phyloP scores from a whole-genome alignment of 352 stramenopile genomes.

The Phytophthora quininea region DNA sequence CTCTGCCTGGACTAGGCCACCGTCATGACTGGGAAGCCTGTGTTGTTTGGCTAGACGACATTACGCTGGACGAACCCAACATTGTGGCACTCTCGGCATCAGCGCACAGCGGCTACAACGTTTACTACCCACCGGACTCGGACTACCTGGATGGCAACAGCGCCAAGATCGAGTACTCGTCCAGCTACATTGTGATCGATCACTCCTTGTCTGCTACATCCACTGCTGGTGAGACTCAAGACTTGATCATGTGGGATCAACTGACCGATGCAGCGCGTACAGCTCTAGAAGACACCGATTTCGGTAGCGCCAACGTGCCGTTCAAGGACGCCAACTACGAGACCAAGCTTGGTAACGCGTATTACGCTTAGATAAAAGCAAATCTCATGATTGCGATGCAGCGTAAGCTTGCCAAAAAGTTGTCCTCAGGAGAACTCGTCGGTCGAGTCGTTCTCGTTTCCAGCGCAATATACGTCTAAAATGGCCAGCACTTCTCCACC shows the following conservation, averaged over 20 bases:
- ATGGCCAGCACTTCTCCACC: not conserved
- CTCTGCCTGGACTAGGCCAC: conserved; percentile 26
- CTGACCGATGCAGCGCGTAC: conserved; percentile 17
- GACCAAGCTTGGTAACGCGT: conserved; percentile 19
- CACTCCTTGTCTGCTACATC: conserved; percentile 8
- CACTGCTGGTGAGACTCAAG: conserved; percentile 16
- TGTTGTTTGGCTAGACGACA: conserved; percentile 40
- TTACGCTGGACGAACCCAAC: conserved; percentile 10
- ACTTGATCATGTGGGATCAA: conserved; percentile 21
- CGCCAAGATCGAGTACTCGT: conserved; percentile 3
- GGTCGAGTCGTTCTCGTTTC: too few species aligned
- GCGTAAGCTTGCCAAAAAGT: too few species aligned
- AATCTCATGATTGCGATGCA: too few species aligned
- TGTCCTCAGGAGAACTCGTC: not conserved
- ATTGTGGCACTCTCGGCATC: conserved; percentile 17
- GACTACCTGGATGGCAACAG: not conserved
- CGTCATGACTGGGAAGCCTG: conserved; percentile 44
- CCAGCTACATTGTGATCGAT: not conserved
- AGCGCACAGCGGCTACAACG: conserved; percentile 8
- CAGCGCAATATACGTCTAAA: not conserved
- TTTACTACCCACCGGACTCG: not conserved
- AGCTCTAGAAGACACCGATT: conserved; percentile 24
- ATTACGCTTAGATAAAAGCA: not conserved
- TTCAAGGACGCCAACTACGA: conserved; percentile 28
- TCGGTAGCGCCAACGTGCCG: conserved; percentile 25